Evolutionary conservation across 1,284 basidiomycete species (phyloP).

Genomic region (Tilletia horrida): DNA sequence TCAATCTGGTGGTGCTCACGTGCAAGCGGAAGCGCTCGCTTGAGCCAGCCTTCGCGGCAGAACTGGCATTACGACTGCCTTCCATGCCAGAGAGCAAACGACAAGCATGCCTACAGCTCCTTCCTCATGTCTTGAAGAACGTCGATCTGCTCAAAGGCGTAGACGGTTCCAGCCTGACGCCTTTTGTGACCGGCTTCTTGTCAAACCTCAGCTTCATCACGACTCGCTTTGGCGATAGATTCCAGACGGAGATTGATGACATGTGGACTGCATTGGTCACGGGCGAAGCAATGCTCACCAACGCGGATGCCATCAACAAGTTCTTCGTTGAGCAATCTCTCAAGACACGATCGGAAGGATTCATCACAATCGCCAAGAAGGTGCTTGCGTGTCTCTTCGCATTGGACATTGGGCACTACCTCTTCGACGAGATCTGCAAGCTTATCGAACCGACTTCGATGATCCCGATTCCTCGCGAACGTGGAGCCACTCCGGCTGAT

Average conservation of each 20-base stretch:
- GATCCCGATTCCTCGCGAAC: constrained; percentile 66
- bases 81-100: constrained; percentile 53
- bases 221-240: constrained; percentile 70
- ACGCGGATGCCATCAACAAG: constrained; percentile 74
- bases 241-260: constrained; percentile 77
- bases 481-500: constrained; percentile 51
- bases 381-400: constrained; percentile 81
- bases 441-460: constrained; percentile 80
- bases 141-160: constrained; percentile 33
- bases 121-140: constrained; percentile 43
- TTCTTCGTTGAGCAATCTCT: constrained; percentile 85
- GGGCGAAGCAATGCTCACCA: constrained; percentile 58
- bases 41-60: constrained; percentile 67
- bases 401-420: constrained; percentile 68
- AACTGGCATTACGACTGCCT: constrained; percentile 72
- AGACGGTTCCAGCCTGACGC: constrained; percentile 31
- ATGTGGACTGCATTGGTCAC: constrained; percentile 75
- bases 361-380: constrained; percentile 74
- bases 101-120: constrained; percentile 36
- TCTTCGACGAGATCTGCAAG: constrained; percentile 78
- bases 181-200: constrained; percentile 61
- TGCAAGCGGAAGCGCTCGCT: constrained; percentile 55
- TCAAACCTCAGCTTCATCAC: constrained; percentile 81
- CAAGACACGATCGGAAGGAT: constrained; percentile 73
- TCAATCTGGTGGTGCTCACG: constrained; percentile 4